phyloP scores from a whole-genome alignment of 129 eudicot species.

The Heracleum sosnowskyi region DNA sequence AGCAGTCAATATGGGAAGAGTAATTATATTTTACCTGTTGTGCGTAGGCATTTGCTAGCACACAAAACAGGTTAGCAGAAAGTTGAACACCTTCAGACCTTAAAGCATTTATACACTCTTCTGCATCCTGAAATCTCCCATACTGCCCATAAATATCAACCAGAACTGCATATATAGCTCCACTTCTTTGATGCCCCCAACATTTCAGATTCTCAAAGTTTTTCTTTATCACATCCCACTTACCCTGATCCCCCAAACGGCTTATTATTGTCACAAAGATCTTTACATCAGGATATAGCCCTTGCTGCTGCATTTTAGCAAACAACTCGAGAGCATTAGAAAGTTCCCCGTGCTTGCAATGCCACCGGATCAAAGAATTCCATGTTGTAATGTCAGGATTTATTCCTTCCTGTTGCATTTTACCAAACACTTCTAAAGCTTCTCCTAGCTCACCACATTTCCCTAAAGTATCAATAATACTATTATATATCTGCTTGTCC shows the following conservation, averaged over 20 bases:
- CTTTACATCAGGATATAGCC: slow-evolving; percentile 84
- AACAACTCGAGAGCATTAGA: slow-evolving; percentile 51
- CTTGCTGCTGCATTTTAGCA: slow-evolving; percentile 63
- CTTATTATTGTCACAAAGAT: slow-evolving; percentile 56
- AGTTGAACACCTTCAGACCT: slow-evolving; percentile 52
- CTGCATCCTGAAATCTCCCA: slow-evolving; percentile 64
- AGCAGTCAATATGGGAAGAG: neutral
- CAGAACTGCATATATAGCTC: slow-evolving; percentile 61
- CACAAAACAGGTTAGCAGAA: slow-evolving; percentile 59
- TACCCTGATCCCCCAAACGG: slow-evolving; percentile 71
- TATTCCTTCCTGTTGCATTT: slow-evolving; percentile 59
- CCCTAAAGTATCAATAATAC: slow-evolving; percentile 71
- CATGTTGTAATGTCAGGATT: slow-evolving; percentile 70
- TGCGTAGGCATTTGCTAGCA: slow-evolving; percentile 87
- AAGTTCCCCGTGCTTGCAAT: slow-evolving; percentile 58
- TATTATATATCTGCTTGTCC: slow-evolving; percentile 50
- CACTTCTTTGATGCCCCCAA: slow-evolving; percentile 51
- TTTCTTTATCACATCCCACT: slow-evolving; percentile 58
- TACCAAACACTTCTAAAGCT: slow-evolving; percentile 50
- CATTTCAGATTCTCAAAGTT: slow-evolving; percentile 52
- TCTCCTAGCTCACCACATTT: slow-evolving; percentile 63
- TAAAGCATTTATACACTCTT: slow-evolving; percentile 47
- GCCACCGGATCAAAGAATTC: slow-evolving; percentile 83
- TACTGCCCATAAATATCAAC: slow-evolving; percentile 91
- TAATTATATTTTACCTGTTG: slow-evolving; percentile 50